A percentile compares a stretch with the other conserved stretches of the same genome.
Conservation (phyloP, 441 rosid genomes). For the Caryocar brasiliense region DNA sequence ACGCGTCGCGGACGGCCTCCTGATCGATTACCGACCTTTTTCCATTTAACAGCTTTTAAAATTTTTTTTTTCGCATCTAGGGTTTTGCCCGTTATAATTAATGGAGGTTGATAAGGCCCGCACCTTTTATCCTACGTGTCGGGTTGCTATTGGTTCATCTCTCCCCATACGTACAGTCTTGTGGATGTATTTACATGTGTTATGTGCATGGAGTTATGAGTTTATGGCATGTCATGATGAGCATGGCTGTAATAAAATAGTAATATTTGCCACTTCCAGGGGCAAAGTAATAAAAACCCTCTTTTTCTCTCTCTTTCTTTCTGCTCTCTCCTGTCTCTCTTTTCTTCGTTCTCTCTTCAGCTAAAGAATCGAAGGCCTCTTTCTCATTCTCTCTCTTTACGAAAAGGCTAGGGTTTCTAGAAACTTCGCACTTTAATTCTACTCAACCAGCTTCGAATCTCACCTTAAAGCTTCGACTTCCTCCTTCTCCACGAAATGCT, state of each 20-base stretch:
- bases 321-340: not conserved
- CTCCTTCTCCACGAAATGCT: slow-evolving; percentile 21
- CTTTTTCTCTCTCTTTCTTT: slow-evolving; percentile 8
- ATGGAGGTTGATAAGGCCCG: slow-evolving; percentile 65
- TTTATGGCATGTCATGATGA: slow-evolving; percentile 1
- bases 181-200: not conserved
- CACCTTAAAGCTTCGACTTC: not conserved
- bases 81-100: slow-evolving; percentile 31
- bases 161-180: not conserved
- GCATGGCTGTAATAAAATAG: slow-evolving; percentile 21
- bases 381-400: slow-evolving; percentile 1
- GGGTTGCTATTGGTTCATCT: slow-evolving; percentile 2
- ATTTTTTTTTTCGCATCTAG: slow-evolving; percentile 26
- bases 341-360: slow-evolving; percentile 16
- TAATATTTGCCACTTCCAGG: slow-evolving; percentile 37
- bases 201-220: slow-evolving; percentile 16
- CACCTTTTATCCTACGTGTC: slow-evolving; percentile 46
- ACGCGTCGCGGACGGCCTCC: slow-evolving; percentile 35
- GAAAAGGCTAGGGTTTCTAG: slow-evolving; percentile 56
- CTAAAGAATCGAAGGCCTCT: slow-evolving; percentile 40
- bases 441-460: slow-evolving; percentile 31
- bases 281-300: slow-evolving; percentile 24
- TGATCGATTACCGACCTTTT: too few relatives aligned
- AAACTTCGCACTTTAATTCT: slow-evolving; percentile 58
- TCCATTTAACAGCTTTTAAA: not conserved